phyloP scores from a whole-genome alignment of 495 filamentous ascomycete genomes.

The Parathielavia appendiculata region DNA sequence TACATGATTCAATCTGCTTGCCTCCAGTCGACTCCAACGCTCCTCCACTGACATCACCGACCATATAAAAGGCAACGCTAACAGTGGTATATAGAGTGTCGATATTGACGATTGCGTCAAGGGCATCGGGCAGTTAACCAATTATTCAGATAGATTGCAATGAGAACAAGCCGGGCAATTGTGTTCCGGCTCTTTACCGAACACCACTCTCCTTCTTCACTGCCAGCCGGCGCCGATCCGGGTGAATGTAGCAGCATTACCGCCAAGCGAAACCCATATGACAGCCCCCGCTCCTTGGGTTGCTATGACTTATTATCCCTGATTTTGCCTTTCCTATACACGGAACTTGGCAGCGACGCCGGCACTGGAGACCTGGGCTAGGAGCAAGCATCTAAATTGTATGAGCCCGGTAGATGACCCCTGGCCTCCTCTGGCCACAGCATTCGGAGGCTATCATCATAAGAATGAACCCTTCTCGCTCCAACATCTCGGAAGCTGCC shows the following conservation, averaged over 20 bases:
- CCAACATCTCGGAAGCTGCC: conserved; percentile 8
- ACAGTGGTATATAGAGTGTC: neutral
- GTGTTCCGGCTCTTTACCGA: conserved; percentile 4
- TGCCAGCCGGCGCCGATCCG: conserved; percentile 1
- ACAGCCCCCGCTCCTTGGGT: conserved; percentile 2
- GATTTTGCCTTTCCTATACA: neutral
- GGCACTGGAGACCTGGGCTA: neutral
- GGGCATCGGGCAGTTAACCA: neutral
- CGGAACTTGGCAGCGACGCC: neutral
- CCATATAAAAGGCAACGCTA: neutral
- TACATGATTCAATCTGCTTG: no score
- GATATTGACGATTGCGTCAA: neutral
- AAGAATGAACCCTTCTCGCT: conserved; percentile 3
- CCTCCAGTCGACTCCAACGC: no score
- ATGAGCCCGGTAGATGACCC: neutral
- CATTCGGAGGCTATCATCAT: neutral
- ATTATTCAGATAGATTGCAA: neutral
- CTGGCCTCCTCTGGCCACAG: neutral
- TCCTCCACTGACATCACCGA: no score
- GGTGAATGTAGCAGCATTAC: conserved; percentile 6
- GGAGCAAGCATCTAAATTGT: neutral
- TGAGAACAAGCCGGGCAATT: neutral
- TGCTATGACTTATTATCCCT: neutral
- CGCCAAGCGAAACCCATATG: conserved; percentile 5
- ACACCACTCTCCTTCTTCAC: neutral